These are phyloP conservation scores for Dictyostelium citrinum DNA, from an alignment of 78 protist species.

Conservation along the genomic window DNA sequence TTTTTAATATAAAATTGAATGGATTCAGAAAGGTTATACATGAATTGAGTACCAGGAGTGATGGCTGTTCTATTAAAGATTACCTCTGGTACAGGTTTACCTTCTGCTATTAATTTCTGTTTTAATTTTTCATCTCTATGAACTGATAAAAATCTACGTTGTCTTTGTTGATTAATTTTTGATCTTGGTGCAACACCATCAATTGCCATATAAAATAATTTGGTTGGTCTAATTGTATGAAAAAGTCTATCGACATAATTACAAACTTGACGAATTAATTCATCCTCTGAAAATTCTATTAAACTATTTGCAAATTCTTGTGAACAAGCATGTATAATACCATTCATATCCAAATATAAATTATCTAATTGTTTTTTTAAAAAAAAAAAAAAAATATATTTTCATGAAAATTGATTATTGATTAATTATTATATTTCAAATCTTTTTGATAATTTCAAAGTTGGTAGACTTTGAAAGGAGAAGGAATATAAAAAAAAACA, in stretches of 20 bases:
- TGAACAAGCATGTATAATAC: constrained; percentile 98
- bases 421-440: no score
- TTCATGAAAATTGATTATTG: no score
- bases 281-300: constrained; percentile 58
- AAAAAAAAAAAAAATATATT: no score
- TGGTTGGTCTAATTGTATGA: constrained; percentile 95
- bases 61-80: constrained; percentile 94
- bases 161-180: constrained; percentile 96
- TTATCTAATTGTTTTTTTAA: constrained; percentile 87
- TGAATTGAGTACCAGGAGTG: constrained; percentile 99
- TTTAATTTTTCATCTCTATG: constrained; percentile 74
- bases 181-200: constrained; percentile 99
- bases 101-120: constrained; percentile 42
- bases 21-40: constrained; percentile 86
- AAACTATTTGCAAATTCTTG: constrained; percentile 79
- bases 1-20: constrained; percentile 88
- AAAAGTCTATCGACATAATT: constrained; percentile 95
- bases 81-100: constrained; percentile 25
- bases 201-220: constrained; percentile 97
- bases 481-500: no score
- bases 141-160: constrained; percentile 96
- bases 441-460: no score
- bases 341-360: constrained; percentile 99
- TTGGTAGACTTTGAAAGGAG: no score
- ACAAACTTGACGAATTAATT: constrained; percentile 94